phyloP scores from a whole-genome alignment of 441 rosid species.

The Aquilaria agallochum region DNA sequence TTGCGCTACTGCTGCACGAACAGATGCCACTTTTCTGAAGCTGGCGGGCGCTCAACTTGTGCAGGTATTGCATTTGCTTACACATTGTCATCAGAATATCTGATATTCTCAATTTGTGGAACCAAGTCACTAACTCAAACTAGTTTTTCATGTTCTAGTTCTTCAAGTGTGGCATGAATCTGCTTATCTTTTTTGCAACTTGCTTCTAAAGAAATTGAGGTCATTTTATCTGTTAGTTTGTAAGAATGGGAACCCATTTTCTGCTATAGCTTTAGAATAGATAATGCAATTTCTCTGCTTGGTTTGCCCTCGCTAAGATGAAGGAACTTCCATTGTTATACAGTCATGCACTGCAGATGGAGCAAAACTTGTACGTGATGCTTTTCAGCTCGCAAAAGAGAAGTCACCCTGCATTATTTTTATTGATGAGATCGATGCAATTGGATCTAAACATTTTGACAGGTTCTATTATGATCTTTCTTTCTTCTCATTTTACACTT shows the following conservation, averaged over 20 bases:
- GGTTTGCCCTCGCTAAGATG: slow-evolving; percentile 6
- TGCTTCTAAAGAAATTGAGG: too few species aligned
- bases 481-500: background rate
- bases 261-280: too few species aligned
- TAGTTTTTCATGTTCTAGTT: too few species aligned
- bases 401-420: slow-evolving; percentile 98
- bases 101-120: too few species aligned
- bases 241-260: too few species aligned
- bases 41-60: slow-evolving; percentile 97
- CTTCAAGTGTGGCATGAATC: too few species aligned
- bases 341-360: slow-evolving; percentile 99
- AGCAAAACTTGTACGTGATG: slow-evolving; percentile 99
- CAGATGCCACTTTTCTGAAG: slow-evolving; percentile 94
- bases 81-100: too few species aligned
- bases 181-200: too few species aligned
- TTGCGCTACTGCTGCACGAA: slow-evolving; percentile 98
- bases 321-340: background rate
- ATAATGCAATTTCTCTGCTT: background rate
- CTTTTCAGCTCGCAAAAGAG: slow-evolving; percentile 97
- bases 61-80: slow-evolving; percentile 45
- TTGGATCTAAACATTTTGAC: slow-evolving; percentile 95
- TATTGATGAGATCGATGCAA: slow-evolving; percentile 98
- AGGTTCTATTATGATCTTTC: slow-evolving; percentile 32
- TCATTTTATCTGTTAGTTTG: too few species aligned
- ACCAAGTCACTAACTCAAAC: too few species aligned